Percentiles rank a stretch among this genome's conserved stretches.
Conservation (phyloP, 257 asterid species). For the Ophiorrhiza pumila region DNA sequence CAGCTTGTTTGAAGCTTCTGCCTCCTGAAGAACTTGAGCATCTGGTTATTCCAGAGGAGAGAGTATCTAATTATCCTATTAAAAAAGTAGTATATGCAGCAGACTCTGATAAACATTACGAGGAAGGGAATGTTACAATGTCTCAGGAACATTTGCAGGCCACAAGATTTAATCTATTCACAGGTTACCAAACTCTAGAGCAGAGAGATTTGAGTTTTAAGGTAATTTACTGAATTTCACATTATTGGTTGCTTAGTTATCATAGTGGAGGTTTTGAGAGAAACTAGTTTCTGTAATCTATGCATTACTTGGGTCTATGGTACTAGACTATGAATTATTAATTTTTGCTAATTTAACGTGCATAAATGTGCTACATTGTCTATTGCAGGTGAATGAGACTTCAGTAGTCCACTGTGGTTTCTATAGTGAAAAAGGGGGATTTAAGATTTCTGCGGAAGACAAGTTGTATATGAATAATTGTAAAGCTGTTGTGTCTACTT, state of each 20-base stretch:
- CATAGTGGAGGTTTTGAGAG: background rate
- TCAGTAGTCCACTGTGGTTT: constrained; percentile 65
- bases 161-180: constrained; percentile 75
- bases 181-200: constrained; percentile 84
- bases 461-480: constrained; percentile 66
- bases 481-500: constrained; percentile 87
- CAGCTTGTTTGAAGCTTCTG: constrained; percentile 85
- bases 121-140: constrained; percentile 36
- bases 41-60: constrained; percentile 56
- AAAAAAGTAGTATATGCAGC: constrained; percentile 50
- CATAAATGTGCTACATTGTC: constrained; percentile 5
- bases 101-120: constrained; percentile 37
- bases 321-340: background rate
- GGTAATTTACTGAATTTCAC: constrained; percentile 36
- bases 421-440: constrained; percentile 84
- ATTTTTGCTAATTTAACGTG: background rate
- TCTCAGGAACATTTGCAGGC: constrained; percentile 37
- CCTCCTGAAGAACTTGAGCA: constrained; percentile 79
- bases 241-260: background rate
- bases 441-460: constrained; percentile 78
- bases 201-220: constrained; percentile 75
- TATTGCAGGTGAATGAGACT: constrained; percentile 56
- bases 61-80: constrained; percentile 39
- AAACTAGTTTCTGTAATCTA: background rate
- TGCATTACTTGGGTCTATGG: background rate